Evolutionary conservation across 805 yeast species (phyloP), one percentile per base, ranked within the genome.

Genomic region (Nakazawaea laoshanensis): DNA sequence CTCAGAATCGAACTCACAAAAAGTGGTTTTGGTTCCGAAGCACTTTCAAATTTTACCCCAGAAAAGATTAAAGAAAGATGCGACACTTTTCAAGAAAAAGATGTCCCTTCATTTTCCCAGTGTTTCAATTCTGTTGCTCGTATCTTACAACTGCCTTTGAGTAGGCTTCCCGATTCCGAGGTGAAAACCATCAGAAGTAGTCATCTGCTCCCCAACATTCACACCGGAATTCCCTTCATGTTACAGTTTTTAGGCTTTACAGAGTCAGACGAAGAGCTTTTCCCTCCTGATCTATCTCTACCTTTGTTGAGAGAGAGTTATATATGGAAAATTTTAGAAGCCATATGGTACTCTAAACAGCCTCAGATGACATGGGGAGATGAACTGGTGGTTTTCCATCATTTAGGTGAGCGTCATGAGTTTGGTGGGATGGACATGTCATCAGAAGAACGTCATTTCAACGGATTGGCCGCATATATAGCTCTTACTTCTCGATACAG

Each of bases 121-220:
- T 79, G 94, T 43, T 58, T 81, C 15, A 59, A 61, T 30, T 78
- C 85, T 0, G 46, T 85, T 12, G 64, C 69, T 43, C 74, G 72
- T 39, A 78, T 81, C 7, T 55, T 84, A 29, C 71, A 64, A 41
- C 88, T 86, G 2, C 89, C 94, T 1, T 51, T 85, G 15, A 49
- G 60, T 7, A 50, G 66, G 16, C 52, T 48, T 2, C 56, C 66
- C 2, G 56, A 51, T 3, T 68, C 64, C 4, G 70, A 67, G 8
- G 53, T 62, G 3, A 77, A 71, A 45, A 72, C 80, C 0, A 76
- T 86, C 24, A 61, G 66, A 39, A 51, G 71, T 3, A 50, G 56
- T n/a, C 68, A 67, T 39, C 60, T 72, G 11, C 57, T 66, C 2
- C 53, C 81, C 37, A 74, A 70, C 40, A 59, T 81, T 3, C 72